A percentile compares a stretch with the other conserved stretches of the same genome.
These are phyloP conservation scores for Teratosphaeria pseudoeucalypti DNA, from an alignment of 2,329 filamentous ascomycete species.

Conservation along the genomic window DNA sequence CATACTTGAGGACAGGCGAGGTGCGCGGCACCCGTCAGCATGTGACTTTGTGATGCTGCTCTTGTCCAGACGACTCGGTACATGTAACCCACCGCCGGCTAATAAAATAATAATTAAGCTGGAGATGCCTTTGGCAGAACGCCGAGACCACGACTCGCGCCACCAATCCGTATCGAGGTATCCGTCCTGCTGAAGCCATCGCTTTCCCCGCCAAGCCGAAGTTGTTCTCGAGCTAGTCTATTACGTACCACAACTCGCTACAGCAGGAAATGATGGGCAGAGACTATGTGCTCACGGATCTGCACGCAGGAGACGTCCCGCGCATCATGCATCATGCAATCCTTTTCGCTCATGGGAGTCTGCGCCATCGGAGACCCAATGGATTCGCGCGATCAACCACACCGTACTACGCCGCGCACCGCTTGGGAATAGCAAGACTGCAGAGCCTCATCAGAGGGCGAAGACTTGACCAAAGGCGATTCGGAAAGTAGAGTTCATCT, in stretches of 20 bases:
- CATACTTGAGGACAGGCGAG: not conserved
- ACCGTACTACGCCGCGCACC: not conserved
- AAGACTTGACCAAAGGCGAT: not conserved
- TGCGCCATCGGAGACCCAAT: not conserved
- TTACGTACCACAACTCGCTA: not conserved
- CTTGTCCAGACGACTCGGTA: not conserved
- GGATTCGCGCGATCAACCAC: not conserved
- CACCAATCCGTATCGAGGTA: not conserved
- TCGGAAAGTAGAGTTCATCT: not conserved
- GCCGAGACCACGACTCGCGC: too few species aligned
- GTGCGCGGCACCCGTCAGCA: not conserved
- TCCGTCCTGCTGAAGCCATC: not conserved
- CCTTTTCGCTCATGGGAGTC: not conserved
- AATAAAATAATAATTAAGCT: not conserved
- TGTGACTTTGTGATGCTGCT: not conserved
- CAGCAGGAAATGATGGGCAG: not conserved
- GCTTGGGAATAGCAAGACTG: not conserved
- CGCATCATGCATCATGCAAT: not conserved
- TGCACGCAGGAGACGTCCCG: not conserved
- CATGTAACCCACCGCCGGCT: not conserved
- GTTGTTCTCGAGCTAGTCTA: not conserved
- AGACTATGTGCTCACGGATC: not conserved
- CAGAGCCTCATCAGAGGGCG: not conserved
- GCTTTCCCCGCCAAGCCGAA: not conserved
- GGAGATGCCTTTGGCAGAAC: not conserved